Conservation (phyloP, 371 early-diverging fungal species). For the Mortierella polycephala region DNA sequence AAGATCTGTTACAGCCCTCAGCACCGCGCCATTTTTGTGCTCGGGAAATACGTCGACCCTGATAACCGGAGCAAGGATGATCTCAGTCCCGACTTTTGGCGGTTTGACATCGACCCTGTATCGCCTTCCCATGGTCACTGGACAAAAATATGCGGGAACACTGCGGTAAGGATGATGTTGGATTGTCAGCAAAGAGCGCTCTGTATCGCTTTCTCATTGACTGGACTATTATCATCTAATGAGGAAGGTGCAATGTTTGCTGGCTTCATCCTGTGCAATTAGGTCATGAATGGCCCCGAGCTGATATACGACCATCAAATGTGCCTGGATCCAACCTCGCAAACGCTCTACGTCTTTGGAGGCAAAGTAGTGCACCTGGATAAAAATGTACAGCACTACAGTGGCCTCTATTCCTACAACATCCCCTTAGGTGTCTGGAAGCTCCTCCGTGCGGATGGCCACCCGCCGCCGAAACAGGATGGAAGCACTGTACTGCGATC, state of each 20-base stretch:
- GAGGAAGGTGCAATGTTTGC: background rate
- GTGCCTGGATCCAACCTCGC: constrained; percentile 79
- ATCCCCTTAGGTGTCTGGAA: constrained; percentile 56
- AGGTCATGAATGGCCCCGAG: constrained; percentile 86
- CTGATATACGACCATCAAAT: constrained; percentile 96
- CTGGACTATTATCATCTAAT: background rate
- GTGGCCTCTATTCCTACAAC: constrained; percentile 87
- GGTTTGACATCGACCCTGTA: constrained; percentile 74
- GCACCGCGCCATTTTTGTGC: constrained; percentile 77
- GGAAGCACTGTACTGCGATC: constrained; percentile 66
- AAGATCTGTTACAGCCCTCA: constrained; percentile 89
- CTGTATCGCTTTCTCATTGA: background rate
- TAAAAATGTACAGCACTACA: constrained; percentile 73
- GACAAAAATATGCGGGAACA: constrained; percentile 80
- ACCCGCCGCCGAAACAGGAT: constrained; percentile 45
- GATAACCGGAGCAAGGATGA: constrained; percentile 68
- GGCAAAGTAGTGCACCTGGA: constrained; percentile 78
- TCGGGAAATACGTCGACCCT: constrained; percentile 90
- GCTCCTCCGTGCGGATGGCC: constrained; percentile 44
- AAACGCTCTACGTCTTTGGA: constrained; percentile 90
- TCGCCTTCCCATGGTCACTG: constrained; percentile 64
- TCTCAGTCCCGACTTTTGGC: constrained; percentile 87
- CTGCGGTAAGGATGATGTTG: constrained; percentile 61
- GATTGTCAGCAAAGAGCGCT: too few species aligned
- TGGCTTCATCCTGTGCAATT: background rate